Evolutionary conservation across 169 alveolate species (phyloP), one percentile per base, ranked within the genome.

Genomic region (Toxoplasma gondii): DNA sequence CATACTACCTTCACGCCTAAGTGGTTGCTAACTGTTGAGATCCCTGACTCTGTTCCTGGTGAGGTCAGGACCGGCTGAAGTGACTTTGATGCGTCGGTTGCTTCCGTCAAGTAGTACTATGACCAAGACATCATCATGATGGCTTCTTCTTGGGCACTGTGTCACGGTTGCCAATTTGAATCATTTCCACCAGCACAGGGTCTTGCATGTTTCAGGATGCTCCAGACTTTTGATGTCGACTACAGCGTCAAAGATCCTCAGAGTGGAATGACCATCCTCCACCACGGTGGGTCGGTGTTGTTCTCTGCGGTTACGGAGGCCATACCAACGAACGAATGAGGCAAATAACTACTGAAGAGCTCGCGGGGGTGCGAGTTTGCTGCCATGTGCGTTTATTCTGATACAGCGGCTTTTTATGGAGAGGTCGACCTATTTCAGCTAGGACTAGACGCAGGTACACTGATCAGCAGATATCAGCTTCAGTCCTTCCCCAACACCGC

Each of bases 151-250:
- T 49, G 1, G 58, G 58, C 58, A 64, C 78, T 24, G 34, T 17
- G 78, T 19, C 78, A 64, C 78, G 78, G 34, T 31, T 64, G 78
- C n/a, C 78, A 29, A 19, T 29, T 29, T 29, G 7, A 1, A 64
- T 31, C n/a, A 64, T 29, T 64, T 64, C 78, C 27, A 29, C 34
- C 78, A 2, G n/a, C 36, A 31, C 34, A 49, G n/a, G 0, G 27
- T 29, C 0, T 64, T 64, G 78, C 78, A 64, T 64, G 24, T n/a
- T 54, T 4, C 88, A 90, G 93, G 70, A 69, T 69, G 31, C 88
- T 90, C 1, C 93, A 90, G 74, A 69, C 93, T 7, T 90, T 90
- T 43, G 93, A 90, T 34, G 93, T 90, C 78, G 93, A 90, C 88
- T 90, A 69, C 88, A 69, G 74, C 67, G 93, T 90, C 58, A 67